phyloP scores from a whole-genome alignment of 2,329 filamentous ascomycete genomes.

The Thielaviopsis punctulata region DNA sequence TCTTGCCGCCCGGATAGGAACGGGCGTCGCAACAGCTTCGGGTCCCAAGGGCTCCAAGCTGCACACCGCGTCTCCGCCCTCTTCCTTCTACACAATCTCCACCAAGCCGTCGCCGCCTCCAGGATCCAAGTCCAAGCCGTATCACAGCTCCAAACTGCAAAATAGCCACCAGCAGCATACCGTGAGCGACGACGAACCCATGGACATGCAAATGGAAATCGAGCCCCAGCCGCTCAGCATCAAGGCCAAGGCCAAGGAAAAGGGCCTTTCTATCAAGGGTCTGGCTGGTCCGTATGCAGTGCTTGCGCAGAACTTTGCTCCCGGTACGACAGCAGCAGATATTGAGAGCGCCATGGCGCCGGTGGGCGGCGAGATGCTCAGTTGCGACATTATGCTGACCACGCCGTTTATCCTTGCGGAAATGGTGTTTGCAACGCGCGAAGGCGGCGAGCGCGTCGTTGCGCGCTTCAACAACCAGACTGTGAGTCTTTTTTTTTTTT shows the following conservation, averaged over 20 bases:
- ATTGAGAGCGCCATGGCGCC: conserved; percentile 69
- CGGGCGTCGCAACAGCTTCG: conserved; percentile 1
- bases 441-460: conserved; percentile 59
- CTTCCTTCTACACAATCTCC: neutral
- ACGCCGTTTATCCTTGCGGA: conserved; percentile 60
- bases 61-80: neutral
- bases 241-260: neutral
- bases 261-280: conserved; percentile 54
- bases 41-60: conserved; percentile 9
- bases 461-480: conserved; percentile 63
- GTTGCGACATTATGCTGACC: conserved; percentile 50
- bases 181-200: neutral
- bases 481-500: conserved; percentile 26
- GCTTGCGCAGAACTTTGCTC: conserved; percentile 66
- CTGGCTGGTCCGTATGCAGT: conserved; percentile 54
- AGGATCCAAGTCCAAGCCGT: neutral
- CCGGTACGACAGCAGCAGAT: conserved; percentile 64
- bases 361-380: conserved; percentile 49
- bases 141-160: neutral
- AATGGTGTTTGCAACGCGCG: conserved; percentile 53
- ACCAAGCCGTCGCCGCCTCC: neutral
- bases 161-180: neutral
- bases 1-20: conserved; percentile 6
- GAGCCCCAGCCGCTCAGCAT: neutral
- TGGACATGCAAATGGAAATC: neutral